phyloP scores from a whole-genome alignment of 2,329 filamentous ascomycete genomes.

The Phaeosphaeriaceae sp. region DNA sequence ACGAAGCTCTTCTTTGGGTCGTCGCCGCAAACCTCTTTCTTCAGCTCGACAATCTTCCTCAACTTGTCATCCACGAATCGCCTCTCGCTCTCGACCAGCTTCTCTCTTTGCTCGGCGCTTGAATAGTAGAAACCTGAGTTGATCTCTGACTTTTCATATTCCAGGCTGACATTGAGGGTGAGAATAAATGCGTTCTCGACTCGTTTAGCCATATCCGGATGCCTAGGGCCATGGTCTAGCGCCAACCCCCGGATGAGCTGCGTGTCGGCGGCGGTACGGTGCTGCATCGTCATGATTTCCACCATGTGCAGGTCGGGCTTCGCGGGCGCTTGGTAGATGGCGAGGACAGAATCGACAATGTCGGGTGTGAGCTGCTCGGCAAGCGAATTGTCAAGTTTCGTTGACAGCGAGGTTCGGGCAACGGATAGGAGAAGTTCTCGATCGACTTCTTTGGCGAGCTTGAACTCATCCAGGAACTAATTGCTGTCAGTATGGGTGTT shows the following conservation, averaged over 20 bases:
- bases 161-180: slow-evolving; percentile 93
- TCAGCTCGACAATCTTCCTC: slow-evolving; percentile 95
- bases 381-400: slow-evolving; percentile 88
- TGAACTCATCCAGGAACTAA: slow-evolving; percentile 93
- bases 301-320: slow-evolving; percentile 99
- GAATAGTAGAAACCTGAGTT: slow-evolving; percentile 99
- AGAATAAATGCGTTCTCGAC: slow-evolving; percentile 96
- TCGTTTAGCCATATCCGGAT: slow-evolving; percentile 97
- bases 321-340: slow-evolving; percentile 86
- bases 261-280: slow-evolving; percentile 93
- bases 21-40: slow-evolving; percentile 95
- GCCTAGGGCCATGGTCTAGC: slow-evolving; percentile 91
- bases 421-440: slow-evolving; percentile 92
- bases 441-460: slow-evolving; percentile 86
- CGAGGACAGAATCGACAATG: slow-evolving; percentile 94
- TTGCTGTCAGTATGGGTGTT: slow-evolving; percentile 10
- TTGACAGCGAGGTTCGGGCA: slow-evolving; percentile 90
- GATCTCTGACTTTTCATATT: slow-evolving; percentile 99
- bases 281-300: slow-evolving; percentile 99
- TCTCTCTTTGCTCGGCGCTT: slow-evolving; percentile 94
- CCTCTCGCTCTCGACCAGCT: slow-evolving; percentile 96
- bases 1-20: slow-evolving; percentile 96
- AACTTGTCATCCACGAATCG: slow-evolving; percentile 95
- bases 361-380: slow-evolving; percentile 91
- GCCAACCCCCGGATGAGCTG: slow-evolving; percentile 93